Base-by-base conservation (phyloP, 768 basidiomycete species). In the Tricholomella constricta region DNA sequence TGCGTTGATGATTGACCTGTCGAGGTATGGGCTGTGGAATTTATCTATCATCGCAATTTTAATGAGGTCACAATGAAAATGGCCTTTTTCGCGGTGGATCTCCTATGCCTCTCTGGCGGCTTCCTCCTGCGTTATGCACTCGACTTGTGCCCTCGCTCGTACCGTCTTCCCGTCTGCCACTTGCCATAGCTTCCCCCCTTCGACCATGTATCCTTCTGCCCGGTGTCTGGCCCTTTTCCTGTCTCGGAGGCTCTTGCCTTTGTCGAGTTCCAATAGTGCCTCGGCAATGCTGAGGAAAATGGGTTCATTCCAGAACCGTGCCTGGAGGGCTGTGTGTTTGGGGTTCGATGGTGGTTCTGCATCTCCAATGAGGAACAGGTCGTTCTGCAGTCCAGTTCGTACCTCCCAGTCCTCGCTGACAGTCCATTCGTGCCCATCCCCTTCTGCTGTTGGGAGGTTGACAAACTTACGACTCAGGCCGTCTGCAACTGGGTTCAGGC, bases 391-490 rank as follows among this genome's bases (percentile, higher is more conserved):
- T n/a, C n/a, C n/a, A n/a, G n/a, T n/a, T n/a, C n/a, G n/a, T n/a
- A 22, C 26, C 41, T 62, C 67, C 68, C 69, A 72, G 25, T 71
- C 70, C 29, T 61, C 49, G 19, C 51, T 53, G 2, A 75, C 69
- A 6, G 52, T 49, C 64, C 66, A 68, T 7, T 52, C 44, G 19
- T 56, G 59, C 0, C 67, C 59, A 22, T 68, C 62, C 0, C 55
- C 57, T 14, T 51, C 34, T 0, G 23, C 37, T 6, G 20, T 23
- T 4, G 54, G 48, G 37, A 27, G 26, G 14, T 52, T 59, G 2
- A 50, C 50, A 8, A 42, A 58, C 34, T 55, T 56, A 20, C 62
- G 25, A 41, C 65, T 70, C 0, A 70, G 23, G 9, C 66, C 65
- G n/a, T n/a, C n/a, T n/a, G n/a, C n/a, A n/a, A n/a, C n/a, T n/a